Evolutionary conservation across 768 basidiomycete genomes (phyloP).

Genomic region (Phallus indusiatus): DNA sequence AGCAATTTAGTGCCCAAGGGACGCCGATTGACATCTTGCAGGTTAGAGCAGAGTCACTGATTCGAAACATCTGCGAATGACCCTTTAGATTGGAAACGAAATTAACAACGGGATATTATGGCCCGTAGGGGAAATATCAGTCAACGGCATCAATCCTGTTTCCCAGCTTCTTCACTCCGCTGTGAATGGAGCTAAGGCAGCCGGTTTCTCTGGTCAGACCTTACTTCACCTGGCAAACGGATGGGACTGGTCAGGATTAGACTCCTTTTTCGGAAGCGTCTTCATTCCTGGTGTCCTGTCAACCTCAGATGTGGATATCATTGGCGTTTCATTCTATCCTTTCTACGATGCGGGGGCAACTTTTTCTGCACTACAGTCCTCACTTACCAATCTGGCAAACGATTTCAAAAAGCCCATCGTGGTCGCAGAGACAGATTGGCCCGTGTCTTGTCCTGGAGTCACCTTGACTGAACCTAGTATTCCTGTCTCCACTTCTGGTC

Average conservation of each 20-base stretch:
- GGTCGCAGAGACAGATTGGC: slow-evolving; percentile 61
- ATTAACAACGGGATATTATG: slow-evolving; percentile 53
- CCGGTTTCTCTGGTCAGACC: slow-evolving; percentile 32
- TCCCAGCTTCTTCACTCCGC: slow-evolving; percentile 57
- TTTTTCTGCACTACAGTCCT: slow-evolving; percentile 36
- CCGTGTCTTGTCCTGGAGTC: slow-evolving; percentile 34
- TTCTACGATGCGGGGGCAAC: slow-evolving; percentile 55
- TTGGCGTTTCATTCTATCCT: slow-evolving; percentile 60
- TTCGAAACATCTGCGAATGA: neutral
- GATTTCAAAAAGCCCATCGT: slow-evolving; percentile 45
- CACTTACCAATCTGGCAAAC: slow-evolving; percentile 40
- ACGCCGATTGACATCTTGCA: slow-evolving; percentile 44
- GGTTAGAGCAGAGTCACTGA: slow-evolving; percentile 20
- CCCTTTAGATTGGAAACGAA: slow-evolving; percentile 47
- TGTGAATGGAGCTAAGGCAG: slow-evolving; percentile 41
- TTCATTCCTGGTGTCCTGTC: slow-evolving; percentile 45
- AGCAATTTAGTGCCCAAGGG: slow-evolving; percentile 42
- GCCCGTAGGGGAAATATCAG: slow-evolving; percentile 48
- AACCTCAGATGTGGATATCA: slow-evolving; percentile 41
- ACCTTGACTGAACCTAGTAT: slow-evolving; percentile 38
- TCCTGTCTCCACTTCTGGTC: slow-evolving; percentile 40
- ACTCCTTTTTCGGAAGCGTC: slow-evolving; percentile 41
- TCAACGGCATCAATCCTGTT: slow-evolving; percentile 39
- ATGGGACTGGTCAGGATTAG: slow-evolving; percentile 38
- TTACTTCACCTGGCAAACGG: slow-evolving; percentile 57